Conservation (phyloP, 208 protist genomes). For the Leishmania lainsoni region DNA sequence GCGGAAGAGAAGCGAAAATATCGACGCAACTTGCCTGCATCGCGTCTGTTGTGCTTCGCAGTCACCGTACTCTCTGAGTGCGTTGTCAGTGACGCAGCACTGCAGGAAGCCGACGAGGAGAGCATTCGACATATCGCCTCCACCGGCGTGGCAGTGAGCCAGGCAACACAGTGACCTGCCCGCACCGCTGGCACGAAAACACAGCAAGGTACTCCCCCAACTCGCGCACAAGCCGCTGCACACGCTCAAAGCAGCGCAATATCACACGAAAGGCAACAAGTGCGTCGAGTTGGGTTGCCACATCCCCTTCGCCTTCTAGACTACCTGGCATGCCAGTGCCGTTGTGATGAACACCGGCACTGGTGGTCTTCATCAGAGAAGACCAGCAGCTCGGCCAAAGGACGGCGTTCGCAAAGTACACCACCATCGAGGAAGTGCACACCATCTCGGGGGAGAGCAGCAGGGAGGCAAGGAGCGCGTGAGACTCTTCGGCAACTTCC, state of each 20-base stretch:
- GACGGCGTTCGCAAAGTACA: background rate
- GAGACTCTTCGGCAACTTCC: conserved; percentile 4
- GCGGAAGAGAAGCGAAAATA: conserved; percentile 10
- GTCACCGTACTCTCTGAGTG: background rate
- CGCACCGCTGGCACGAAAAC: conserved; percentile 19
- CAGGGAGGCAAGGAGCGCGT: conserved; percentile 9
- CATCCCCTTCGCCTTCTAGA: background rate
- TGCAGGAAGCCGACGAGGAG: background rate
- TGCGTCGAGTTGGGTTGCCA: conserved; percentile 10
- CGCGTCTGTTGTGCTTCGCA: background rate
- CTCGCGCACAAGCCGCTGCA: conserved; percentile 21
- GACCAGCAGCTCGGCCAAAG: conserved; percentile 9
- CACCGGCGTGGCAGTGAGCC: conserved; percentile 10
- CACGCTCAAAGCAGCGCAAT: background rate
- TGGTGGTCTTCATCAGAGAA: background rate
- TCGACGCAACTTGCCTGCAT: background rate
- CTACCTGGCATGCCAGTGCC: background rate
- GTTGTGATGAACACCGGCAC: background rate
- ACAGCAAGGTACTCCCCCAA: conserved; percentile 14
- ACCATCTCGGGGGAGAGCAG: conserved; percentile 6
- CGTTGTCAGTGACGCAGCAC: background rate
- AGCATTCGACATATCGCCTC: conserved; percentile 14
- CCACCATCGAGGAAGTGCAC: background rate
- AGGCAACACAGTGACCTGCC: background rate
- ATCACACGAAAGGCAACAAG: conserved; percentile 20